Evolutionary conservation across 1,284 basidiomycete genomes (phyloP), one percentile per base, ranked within the genome.

Genomic region (Phellopilus nigrolimitatus): DNA sequence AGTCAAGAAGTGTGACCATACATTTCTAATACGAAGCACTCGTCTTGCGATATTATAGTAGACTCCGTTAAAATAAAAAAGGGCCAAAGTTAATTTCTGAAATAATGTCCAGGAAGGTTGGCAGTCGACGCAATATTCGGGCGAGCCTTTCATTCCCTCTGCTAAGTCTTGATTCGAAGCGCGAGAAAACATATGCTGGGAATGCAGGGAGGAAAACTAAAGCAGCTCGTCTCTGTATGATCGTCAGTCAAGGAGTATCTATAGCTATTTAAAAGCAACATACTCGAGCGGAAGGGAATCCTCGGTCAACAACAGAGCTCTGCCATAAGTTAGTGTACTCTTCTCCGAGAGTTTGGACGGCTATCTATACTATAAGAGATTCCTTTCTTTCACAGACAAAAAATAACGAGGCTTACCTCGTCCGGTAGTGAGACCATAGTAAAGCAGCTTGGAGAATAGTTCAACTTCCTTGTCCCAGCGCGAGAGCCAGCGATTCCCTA

Each of bases 261-360:
- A 12, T 40, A 12, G 22, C 13, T 15, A 17, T n/a, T n/a, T 13
- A 22, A 17, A 24, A 38, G 19, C 15, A 44, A 54, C 44, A 43
- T 36, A 54, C 54, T 34, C 56, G 63, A 15, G 78, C 69, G 10
- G 79, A 82, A 37, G 64, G 64, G 30, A 68, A 62, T 12, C 65
- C 61, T 9, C 62, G 57, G 9, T 64, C 64, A 38, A 62, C 66
- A 13, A 68, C 62, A 10, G 82, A 80, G 51, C 82, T 79, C 49
- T 85, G 80, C 79, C 90, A 86, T 27, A 90, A 85, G 61, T 90
- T 88, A 0, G 91, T 93, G 62, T 95, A 95, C 64, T 95, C 91
- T 66, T 95, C 91, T 12, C 91, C 91, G 0, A 95, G 73, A 2
- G 89, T 92, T 66, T 92, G 91, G 2, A 74, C 76, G 2, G 84